These are phyloP conservation scores for Solanum arcanum DNA, from an alignment of 257 asterid species.

Conservation along the genomic window DNA sequence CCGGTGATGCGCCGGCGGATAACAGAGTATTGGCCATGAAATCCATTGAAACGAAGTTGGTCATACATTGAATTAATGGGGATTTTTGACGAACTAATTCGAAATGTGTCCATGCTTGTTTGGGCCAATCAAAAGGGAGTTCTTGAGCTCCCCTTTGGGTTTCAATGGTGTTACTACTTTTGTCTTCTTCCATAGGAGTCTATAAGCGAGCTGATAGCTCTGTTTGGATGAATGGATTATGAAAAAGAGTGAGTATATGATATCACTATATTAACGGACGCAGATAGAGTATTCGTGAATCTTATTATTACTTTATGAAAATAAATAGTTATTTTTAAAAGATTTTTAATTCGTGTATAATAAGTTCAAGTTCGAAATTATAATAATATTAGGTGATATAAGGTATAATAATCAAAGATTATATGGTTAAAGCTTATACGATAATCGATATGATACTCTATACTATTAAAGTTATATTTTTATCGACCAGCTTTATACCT, in stretches of 20 bases:
- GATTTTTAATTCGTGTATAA: fast-evolving
- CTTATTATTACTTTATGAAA: too few species aligned
- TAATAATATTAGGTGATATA: too few species aligned
- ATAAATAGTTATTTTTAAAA: too few species aligned
- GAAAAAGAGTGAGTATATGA: not conserved
- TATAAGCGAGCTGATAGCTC: not conserved
- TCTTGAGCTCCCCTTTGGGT: not conserved
- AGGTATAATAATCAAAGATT: not conserved
- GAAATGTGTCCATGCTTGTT: slow-evolving; percentile 46
- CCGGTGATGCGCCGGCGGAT: slow-evolving; percentile 91
- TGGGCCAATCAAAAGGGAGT: slow-evolving; percentile 16
- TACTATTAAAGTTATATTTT: not conserved
- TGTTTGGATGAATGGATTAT: not conserved
- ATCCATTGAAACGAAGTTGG: slow-evolving; percentile 88
- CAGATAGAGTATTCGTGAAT: too few species aligned
- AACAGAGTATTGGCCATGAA: slow-evolving; percentile 76
- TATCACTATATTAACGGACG: too few species aligned
- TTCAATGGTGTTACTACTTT: not conserved
- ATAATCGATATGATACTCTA: too few species aligned
- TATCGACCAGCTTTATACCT: too few species aligned
- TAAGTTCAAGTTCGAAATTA: not conserved
- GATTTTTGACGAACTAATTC: slow-evolving; percentile 29
- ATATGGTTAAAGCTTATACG: not conserved
- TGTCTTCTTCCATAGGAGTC: slow-evolving; percentile 9
- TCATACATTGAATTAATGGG: slow-evolving; percentile 84